Conservation (phyloP, 2,329 filamentous ascomycete species). For the Fonsecaea multimorphosa region DNA sequence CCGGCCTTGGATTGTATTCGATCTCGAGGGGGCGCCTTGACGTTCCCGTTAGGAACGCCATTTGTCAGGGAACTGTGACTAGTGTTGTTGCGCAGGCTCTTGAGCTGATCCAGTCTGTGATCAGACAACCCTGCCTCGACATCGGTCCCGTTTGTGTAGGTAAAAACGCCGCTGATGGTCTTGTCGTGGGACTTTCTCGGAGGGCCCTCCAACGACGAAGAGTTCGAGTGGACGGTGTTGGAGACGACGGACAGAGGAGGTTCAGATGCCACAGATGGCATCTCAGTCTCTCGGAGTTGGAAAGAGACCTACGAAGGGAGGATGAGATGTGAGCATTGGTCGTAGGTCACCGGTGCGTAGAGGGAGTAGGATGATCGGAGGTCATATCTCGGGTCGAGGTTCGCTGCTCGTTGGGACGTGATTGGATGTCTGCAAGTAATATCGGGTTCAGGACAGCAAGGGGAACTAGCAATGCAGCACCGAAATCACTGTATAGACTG, state of each 20-base stretch:
- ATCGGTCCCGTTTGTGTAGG: constrained; percentile 55
- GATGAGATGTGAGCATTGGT: constrained; percentile 27
- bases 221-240: constrained; percentile 35
- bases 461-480: constrained; percentile 8
- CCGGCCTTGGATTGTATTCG: constrained; percentile 49
- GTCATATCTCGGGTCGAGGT: constrained; percentile 26
- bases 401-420: neutral
- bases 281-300: constrained; percentile 26
- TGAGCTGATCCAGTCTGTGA: constrained; percentile 47
- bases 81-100: constrained; percentile 34
- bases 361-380: constrained; percentile 18
- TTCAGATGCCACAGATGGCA: constrained; percentile 37
- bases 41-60: constrained; percentile 54
- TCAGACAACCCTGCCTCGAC: constrained; percentile 51
- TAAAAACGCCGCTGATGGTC: constrained; percentile 52
- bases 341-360: constrained; percentile 24
- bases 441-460: neutral
- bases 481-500: constrained; percentile 3
- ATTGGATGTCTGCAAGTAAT: constrained; percentile 4
- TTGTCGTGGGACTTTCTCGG: constrained; percentile 54
- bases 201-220: constrained; percentile 48
- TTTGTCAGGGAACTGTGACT: constrained; percentile 44
- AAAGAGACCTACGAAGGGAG: constrained; percentile 10
- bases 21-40: constrained; percentile 48
- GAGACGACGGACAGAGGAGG: constrained; percentile 42